Conservation (phyloP, 1,139 yeast genomes). For the Suhomyces guaymorum region DNA sequence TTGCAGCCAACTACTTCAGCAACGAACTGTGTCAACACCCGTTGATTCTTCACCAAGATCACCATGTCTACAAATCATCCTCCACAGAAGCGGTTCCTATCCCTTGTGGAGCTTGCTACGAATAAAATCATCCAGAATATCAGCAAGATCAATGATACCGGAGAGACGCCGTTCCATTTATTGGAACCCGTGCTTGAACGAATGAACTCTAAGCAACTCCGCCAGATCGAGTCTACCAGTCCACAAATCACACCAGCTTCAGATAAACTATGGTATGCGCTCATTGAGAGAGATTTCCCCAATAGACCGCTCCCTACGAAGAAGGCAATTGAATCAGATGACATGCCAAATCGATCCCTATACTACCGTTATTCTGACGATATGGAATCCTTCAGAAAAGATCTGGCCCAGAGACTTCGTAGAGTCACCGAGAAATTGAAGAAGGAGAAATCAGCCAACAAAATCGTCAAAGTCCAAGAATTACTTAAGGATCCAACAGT, state of each 20-base stretch:
- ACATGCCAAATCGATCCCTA: slow-evolving; percentile 43
- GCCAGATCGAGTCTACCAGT: slow-evolving; percentile 44
- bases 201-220: slow-evolving; percentile 50
- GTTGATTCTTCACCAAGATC: too few relatives aligned
- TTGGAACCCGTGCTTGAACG: slow-evolving; percentile 43
- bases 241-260: slow-evolving; percentile 48
- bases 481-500: slow-evolving; percentile 43
- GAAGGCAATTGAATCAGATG: slow-evolving; percentile 4
- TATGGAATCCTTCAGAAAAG: slow-evolving; percentile 46
- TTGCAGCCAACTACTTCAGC: slow-evolving; percentile 1
- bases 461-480: slow-evolving; percentile 43
- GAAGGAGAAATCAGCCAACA: slow-evolving; percentile 47
- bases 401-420: slow-evolving; percentile 52
- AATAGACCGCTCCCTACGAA: slow-evolving; percentile 31
- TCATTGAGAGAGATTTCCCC: slow-evolving; percentile 53
- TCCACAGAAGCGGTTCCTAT: slow-evolving; percentile 10
- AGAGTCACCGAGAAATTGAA: slow-evolving; percentile 43
- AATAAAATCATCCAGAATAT: slow-evolving; percentile 22
- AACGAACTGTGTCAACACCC: too few relatives aligned
- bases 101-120: slow-evolving; percentile 20
- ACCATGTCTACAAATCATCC: too few relatives aligned
- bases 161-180: slow-evolving; percentile 51
- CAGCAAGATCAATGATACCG: slow-evolving; percentile 39
- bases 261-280: slow-evolving; percentile 51
- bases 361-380: slow-evolving; percentile 48